Evolutionary conservation across 768 basidiomycete genomes (phyloP).

Genomic region (Naematelia encephala): DNA sequence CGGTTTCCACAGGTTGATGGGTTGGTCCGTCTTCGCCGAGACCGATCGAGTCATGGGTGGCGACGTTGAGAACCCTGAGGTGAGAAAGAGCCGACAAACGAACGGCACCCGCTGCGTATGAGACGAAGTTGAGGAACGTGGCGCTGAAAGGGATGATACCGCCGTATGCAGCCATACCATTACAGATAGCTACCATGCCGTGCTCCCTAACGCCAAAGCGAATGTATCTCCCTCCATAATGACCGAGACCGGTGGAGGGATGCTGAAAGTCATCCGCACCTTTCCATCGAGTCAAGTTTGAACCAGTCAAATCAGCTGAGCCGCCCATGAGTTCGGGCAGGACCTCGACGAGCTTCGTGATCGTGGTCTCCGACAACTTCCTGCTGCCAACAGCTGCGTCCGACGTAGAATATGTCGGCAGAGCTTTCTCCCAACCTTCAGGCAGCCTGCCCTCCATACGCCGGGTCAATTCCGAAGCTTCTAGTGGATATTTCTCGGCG

Average conservation of each 20-base stretch:
- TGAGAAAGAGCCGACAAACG: conserved; percentile 49
- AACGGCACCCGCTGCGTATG: conserved; percentile 88
- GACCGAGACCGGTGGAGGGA: conserved; percentile 76
- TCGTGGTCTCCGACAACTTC: conserved; percentile 85
- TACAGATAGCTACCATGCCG: conserved; percentile 93
- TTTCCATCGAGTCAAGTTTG: conserved; percentile 72
- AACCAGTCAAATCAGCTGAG: conserved; percentile 87
- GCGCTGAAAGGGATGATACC: conserved; percentile 85
- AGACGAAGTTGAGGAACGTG: conserved; percentile 94
- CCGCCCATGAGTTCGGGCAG: conserved; percentile 83
- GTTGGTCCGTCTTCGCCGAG: conserved; percentile 83
- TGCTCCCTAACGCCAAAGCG: conserved; percentile 98
- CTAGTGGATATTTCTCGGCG: conserved; percentile 71
- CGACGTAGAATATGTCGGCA: conserved; percentile 77
- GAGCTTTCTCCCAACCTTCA: conserved; percentile 74
- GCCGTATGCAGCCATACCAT: conserved; percentile 85
- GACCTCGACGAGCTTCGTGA: conserved; percentile 67
- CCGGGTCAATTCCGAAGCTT: conserved; percentile 80
- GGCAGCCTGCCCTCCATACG: conserved; percentile 80
- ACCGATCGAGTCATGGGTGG: conserved; percentile 63
- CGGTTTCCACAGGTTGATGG: conserved; percentile 91
- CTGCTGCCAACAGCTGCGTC: conserved; percentile 86
- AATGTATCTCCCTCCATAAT: conserved; percentile 82
- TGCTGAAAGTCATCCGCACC: conserved; percentile 78
- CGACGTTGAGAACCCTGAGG: conserved; percentile 1